Evolutionary conservation across 352 stramenopile genomes (phyloP), one percentile per base, ranked within the genome.

Genomic region (Pythium rhizo-oryzae): DNA sequence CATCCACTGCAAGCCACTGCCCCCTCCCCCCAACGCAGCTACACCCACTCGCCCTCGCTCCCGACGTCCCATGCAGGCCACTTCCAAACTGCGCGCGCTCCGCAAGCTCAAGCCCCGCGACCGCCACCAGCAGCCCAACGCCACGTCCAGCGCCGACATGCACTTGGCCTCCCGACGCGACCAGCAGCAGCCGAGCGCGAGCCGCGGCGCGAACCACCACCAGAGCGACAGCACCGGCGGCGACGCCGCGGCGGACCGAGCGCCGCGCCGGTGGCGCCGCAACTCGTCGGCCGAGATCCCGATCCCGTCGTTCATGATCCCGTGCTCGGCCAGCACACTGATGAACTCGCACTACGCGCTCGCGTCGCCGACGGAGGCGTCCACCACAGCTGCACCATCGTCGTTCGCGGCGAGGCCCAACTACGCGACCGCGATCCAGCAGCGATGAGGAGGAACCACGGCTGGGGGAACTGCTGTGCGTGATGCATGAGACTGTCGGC

Each of bases 231-330:
- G 35, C 12, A 15, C 35, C 3, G 35, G 12, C 35, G 13, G 35
- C 35, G 35, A 41, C 35, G 35, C 35, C 12, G 35, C 8, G 6
- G 9, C 11, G 6, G 24, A 59, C 37, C 25, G 23, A 6, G 30
- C 37, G 59, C n/a, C 37, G 47, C 18, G 35, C 2, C 35, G 15
- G 41, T 47, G 56, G 46, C 63, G 63, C 37, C 70, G 65, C 37
- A 73, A 59, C 33, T 70, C 65, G 23, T 72, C 74, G 43, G 60
- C 71, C 23, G 74, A 82, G 53, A 80, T 88, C 37, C 76, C 65
- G 51, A 88, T 88, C 68, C 80, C 80, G 46, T 71, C 58, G 59
- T 88, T 88, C 70, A 75, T 88, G 35, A 88, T 88, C 62, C 80
- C 80, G 47, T 78, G 76, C 65, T 88, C 80, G 25, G 78, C 70